Evolutionary conservation across 2,329 filamentous ascomycete species (phyloP), one percentile per base, ranked within the genome.

Genomic region (Claviceps spartinae): DNA sequence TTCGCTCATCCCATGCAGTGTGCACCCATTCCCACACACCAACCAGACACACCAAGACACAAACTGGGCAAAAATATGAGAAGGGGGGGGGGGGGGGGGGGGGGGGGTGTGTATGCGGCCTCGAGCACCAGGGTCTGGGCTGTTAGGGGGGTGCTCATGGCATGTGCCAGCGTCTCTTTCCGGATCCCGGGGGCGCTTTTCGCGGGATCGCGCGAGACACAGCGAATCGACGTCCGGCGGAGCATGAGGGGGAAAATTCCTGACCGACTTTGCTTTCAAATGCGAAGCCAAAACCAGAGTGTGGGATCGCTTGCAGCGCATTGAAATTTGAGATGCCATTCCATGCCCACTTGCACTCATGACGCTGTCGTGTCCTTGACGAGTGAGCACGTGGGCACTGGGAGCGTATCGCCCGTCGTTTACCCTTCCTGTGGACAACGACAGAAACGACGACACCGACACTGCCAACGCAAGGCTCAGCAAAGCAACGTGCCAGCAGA

Each of bases 111-210:
- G 36, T 40, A 22, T 48, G 36, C 26, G 26, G 26, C 26, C 26
- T 30, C 8, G 26, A 8, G 26, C 26, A 30, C 26, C 26, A 11
- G 18, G 16, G 38, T 8, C 18, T 42, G 41, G 41, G 18, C 18
- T 5, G 18, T 22, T 18, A 18, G 11, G 48, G 48, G 48, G 26
- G 41, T 44, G 40, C 24, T 38, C n/a, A 34, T 51, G 41, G 46
- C 49, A 54, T 51, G 46, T 54, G 52, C 45, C 49, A 54, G 49
- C 52, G 52, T 54, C 47, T 46, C 52, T 46, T 54, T 37, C 52
- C 49, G 52, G 52, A 18, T 54, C 20, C 46, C 52, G 41, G 50
- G 42, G 37, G 38, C 6, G 43, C 43, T 14, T 50, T 47, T 49
- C 42, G 41, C 49, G 52, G 49, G 46, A 49, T 36, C 26, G 48